phyloP scores from a whole-genome alignment of 2,329 filamentous ascomycete genomes.

The Penicillium sp. region DNA sequence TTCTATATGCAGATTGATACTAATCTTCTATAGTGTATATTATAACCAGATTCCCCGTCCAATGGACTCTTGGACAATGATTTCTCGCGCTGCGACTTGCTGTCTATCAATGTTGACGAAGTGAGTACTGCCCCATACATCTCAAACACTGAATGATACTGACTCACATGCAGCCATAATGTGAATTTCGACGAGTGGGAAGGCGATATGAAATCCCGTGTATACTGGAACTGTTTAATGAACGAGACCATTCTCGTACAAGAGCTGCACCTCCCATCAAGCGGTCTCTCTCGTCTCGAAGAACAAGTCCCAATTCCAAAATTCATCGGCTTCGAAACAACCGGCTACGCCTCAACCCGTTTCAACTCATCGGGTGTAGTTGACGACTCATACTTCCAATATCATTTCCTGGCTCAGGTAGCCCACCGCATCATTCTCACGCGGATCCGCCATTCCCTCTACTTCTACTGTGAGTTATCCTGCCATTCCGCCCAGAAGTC shows the following conservation, averaged over 20 bases:
- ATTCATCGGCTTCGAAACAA: slow-evolving; percentile 49
- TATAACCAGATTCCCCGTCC: slow-evolving; percentile 55
- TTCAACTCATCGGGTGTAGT: slow-evolving; percentile 40
- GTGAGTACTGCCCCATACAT: slow-evolving; percentile 22
- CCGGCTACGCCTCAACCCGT: slow-evolving; percentile 34
- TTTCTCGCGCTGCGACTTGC: slow-evolving; percentile 53
- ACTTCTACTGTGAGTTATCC: slow-evolving; percentile 46
- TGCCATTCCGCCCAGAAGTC: neutral
- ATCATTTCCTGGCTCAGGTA: slow-evolving; percentile 58
- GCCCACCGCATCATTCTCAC: slow-evolving; percentile 58
- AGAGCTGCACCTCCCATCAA: slow-evolving; percentile 54
- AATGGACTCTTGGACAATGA: slow-evolving; percentile 56
- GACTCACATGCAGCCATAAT: slow-evolving; percentile 30
- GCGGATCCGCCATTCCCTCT: slow-evolving; percentile 53
- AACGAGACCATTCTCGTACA: slow-evolving; percentile 58
- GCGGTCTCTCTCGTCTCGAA: slow-evolving; percentile 53
- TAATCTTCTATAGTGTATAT: slow-evolving; percentile 39
- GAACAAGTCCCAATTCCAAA: slow-evolving; percentile 55
- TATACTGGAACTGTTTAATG: slow-evolving; percentile 59
- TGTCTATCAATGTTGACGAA: slow-evolving; percentile 52
- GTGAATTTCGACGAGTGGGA: slow-evolving; percentile 53
- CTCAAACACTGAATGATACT: slow-evolving; percentile 14
- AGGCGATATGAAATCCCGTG: slow-evolving; percentile 56
- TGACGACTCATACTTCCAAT: slow-evolving; percentile 57
- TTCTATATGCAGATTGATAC: neutral